Base-by-base conservation (phyloP, 2,329 filamentous ascomycete species). In the Xylaria polymorpha region DNA sequence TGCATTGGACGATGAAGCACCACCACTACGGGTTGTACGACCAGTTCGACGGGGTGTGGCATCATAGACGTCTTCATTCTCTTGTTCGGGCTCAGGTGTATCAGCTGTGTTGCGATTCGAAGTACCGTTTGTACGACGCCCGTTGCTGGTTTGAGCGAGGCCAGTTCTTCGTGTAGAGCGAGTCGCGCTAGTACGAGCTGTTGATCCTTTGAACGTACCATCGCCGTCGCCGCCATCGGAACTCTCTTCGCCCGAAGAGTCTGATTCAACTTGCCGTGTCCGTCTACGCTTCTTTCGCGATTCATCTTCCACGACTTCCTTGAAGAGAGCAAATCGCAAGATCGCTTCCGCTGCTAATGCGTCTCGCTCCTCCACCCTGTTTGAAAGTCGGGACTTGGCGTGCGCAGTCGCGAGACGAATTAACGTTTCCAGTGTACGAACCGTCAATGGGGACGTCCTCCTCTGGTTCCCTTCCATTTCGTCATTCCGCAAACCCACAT, bases 401-500 rank as follows among this genome's bases (percentile, higher is more conserved):
- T 99, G 96, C 1, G 96, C 96, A 0, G 95, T 98, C 5, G 96
- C 93, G 20, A 99, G 86, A 90, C 96, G 96, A 79, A 99, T 98
- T n/a, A 99, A 87, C 0, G 96, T 99, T 81, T 99, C 96, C 18
- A 99, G 86, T 1, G 95, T 98, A 90, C 96, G 93, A 7, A 97
- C 95, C 10, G 96, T 99, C 85, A 99, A 93, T 4, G 96, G 96
- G 50, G 92, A 95, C 0, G 96, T 99, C 75, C 94, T 91, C 74
- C 96, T 90, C 80, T 97, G 93, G 77, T 97, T 98, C 66, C 94
- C 92, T 77, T 97, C 92, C 83, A 99, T 91, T 79, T 98, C 95
- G 75, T 99, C 96, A 79, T 99, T 99, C 73, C 96, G 90, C 22
- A 99, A 86, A 10, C 93, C 92, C 43, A 97, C 96, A 79, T 98